Evolutionary conservation across 2,329 filamentous ascomycete genomes (phyloP), one percentile per base, ranked within the genome.

Genomic region (Aspergillus glaucus): DNA sequence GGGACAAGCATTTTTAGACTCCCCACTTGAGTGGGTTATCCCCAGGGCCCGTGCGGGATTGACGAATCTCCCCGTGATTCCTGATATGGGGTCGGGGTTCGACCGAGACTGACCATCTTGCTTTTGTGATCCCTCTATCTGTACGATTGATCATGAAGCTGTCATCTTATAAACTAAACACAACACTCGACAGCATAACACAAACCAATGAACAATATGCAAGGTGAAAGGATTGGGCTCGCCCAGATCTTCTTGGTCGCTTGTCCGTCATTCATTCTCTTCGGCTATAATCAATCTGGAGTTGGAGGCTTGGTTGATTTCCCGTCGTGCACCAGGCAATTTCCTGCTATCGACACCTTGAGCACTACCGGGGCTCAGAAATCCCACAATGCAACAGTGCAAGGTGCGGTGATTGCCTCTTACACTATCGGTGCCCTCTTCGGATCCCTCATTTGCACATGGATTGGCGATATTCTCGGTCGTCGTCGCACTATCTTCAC

Each of bases 251-350:
- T 52, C n/a, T 52, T 62, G 17, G 55, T 61, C 26, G 60, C 61
- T 6, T 55, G 48, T 6, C 61, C 61, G 26, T 56, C 69, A 15
- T 77, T 76, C 50, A 69, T 76, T 47, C 64, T 75, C 43, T 78
- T 75, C 54, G 76, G 76, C 46, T 79, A 78, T 65, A 78, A 79
- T 57, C 74, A 78, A 56, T 72, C 73, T 44, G 73, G 73, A 43
- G 67, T 74, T n/a, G 75, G 75, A 41, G 74, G 75, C 12, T 63
- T 78, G n/a, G 56, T 73, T 61, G 70, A 49, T 3, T 54, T 63
- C 0, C 54, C 7, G 50, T 60, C 49, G 78, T 40, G 9, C 37
- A 40, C 8, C 10, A 21, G 17, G 10, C 15, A 10, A 40, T 40
- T 79, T 53, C 76, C 76, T 1, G 56, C 68, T 45, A 76, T 79